Evolutionary conservation across 345 rosid genomes (phyloP), one percentile per base, ranked within the genome.

Genomic region (Rhodamnia rubescens): DNA sequence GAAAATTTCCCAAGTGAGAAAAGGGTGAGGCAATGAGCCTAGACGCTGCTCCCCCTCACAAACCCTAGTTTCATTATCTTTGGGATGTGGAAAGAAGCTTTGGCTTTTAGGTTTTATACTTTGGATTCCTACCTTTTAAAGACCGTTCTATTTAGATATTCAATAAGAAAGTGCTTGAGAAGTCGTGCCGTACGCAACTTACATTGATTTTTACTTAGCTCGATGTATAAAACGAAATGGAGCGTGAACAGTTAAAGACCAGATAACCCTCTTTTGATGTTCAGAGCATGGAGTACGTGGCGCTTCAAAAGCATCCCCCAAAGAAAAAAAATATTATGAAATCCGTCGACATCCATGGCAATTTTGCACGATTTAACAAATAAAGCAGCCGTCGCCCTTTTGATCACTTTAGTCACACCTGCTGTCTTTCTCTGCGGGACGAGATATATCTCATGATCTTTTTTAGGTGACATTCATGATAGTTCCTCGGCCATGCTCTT

Each of bases 61-160:
- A 12, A 36, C 40, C 86, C 85, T 78, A 85, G 85, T 75, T 87
- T 84, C 54, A 85, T 82, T 57, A 52, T 69, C 47, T 32, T 3
- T 36, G 47, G 85, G 86, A 81, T 84, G 82, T 64, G 84, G 87
- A 91, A 90, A 89, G 89, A 87, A 87, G 78, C 85, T 87, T 89
- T 91, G 92, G 89, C 93, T 87, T 92, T 92, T 85, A 85, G 90
- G 90, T 58, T 75, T 90, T 85, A 85, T 84, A 87, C 96, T 91
- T 94, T 59, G 95, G 96, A 94, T 94, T 92, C 95, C 93, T 82
- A 85, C 53, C 90, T 92, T 92, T 93, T 90, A 85, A 83, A 86
- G 58, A 54, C 84, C 85, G 81, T 83, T 88, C 84, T 44, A 50
- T 47, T 53, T 75, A 32, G 32, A 29, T 85, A 59, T 27, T 36